Conservation (phyloP, 495 filamentous ascomycete genomes). For the Penicillium daleae region DNA sequence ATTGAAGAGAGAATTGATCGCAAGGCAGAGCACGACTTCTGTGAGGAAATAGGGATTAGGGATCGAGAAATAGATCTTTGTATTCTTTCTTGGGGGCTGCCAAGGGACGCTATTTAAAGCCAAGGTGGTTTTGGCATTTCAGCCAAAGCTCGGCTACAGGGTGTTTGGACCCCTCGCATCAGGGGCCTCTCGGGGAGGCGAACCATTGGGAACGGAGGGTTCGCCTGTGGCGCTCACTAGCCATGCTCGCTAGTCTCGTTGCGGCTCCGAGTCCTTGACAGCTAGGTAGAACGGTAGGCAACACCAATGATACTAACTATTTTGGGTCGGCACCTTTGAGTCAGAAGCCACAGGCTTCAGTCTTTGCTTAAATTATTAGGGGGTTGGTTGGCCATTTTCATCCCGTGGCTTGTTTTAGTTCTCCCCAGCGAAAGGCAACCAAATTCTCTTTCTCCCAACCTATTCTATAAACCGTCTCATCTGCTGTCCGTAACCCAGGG, state of each 20-base stretch:
- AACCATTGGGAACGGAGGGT: background rate
- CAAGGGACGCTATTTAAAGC: conserved; percentile 11
- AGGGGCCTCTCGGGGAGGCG: background rate
- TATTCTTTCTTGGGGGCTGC: conserved; percentile 1
- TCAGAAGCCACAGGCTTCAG: background rate
- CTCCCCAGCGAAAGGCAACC: background rate
- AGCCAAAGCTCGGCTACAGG: conserved; percentile 1
- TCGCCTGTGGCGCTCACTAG: background rate
- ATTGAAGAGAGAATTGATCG: background rate
- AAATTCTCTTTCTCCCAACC: background rate
- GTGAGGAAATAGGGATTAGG: background rate
- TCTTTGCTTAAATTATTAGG: background rate
- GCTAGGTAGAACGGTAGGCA: background rate
- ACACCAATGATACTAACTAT: background rate
- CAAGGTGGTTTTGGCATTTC: conserved; percentile 6
- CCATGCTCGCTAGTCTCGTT: conserved; percentile 5
- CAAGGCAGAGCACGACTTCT: conserved; percentile 1
- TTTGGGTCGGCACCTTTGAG: conserved; percentile 2
- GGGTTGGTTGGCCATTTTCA: background rate
- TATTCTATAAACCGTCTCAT: background rate
- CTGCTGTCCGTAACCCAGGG: background rate
- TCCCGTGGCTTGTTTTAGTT: background rate
- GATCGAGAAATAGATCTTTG: background rate
- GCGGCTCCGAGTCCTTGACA: background rate
- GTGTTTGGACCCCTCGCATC: background rate